Percentiles rank a stretch among this genome's conserved stretches.
Conservation (phyloP, 495 filamentous ascomycete species). For the Corynascus novoguineensis region DNA sequence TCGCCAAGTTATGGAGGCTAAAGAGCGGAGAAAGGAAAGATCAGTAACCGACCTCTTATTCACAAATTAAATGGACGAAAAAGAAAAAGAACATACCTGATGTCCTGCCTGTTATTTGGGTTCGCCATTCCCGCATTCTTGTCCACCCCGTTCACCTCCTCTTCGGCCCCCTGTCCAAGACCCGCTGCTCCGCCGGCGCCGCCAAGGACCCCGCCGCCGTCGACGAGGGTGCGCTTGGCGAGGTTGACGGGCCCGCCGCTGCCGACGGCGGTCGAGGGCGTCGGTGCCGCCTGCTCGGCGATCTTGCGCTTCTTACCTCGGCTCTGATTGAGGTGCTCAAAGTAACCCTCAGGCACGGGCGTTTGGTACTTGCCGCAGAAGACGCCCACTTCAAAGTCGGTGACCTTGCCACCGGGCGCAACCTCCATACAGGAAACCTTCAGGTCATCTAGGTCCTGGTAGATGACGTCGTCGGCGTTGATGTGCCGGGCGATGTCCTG, state of each 20-base stretch:
- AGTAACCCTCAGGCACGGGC: conserved; percentile 74
- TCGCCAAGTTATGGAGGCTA: conserved; percentile 7
- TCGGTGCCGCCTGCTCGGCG: not conserved
- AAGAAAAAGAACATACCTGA: conserved; percentile 12
- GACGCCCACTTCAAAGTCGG: conserved; percentile 86
- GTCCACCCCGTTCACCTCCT: not conserved
- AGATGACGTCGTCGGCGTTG: conserved; percentile 88
- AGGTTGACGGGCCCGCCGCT: conserved; percentile 26
- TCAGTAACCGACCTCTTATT: not conserved
- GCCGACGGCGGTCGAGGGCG: not conserved
- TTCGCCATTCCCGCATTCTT: conserved; percentile 5
- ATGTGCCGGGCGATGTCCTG: conserved; percentile 71
- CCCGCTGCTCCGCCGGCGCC: not conserved
- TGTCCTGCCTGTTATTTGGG: conserved; percentile 16
- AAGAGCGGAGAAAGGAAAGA: too few relatives aligned
- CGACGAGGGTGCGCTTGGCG: conserved; percentile 1
- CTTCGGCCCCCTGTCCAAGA: not conserved
- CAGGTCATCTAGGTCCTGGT: conserved; percentile 79
- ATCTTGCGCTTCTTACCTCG: conserved; percentile 65
- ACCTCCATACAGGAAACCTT: conserved; percentile 74
- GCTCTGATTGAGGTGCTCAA: conserved; percentile 73
- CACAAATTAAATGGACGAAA: not conserved
- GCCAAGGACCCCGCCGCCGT: not conserved
- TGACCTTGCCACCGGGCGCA: conserved; percentile 48
- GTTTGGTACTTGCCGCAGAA: conserved; percentile 93